These are phyloP conservation scores for Aethionema arabicum DNA, from an alignment of 345 rosid genomes.

Conservation along the genomic window DNA sequence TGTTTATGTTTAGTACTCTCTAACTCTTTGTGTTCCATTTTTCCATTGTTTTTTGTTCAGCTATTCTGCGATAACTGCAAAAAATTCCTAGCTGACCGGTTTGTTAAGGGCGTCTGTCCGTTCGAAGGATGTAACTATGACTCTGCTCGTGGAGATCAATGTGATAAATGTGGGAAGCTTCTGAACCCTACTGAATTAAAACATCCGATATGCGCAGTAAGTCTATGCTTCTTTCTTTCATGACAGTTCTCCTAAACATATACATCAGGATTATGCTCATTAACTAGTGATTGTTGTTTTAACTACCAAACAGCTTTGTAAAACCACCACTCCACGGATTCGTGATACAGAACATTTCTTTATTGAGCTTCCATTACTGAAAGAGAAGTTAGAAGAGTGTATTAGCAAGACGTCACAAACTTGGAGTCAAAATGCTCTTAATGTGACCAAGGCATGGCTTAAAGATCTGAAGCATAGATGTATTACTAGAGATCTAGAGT, in stretches of 20 bases:
- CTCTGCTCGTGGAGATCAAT: conserved; percentile 97
- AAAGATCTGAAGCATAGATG: conserved; percentile 79
- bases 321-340: conserved; percentile 53
- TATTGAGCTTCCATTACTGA: conserved; percentile 87
- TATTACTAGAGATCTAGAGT: conserved; percentile 94
- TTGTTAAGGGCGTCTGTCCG: conserved; percentile 94
- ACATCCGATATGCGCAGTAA: conserved; percentile 90
- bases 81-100: conserved; percentile 85
- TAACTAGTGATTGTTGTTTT: conserved; percentile 9
- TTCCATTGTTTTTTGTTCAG: conserved; percentile 48
- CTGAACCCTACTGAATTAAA: conserved; percentile 85
- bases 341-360: conserved; percentile 86
- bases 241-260: background rate
- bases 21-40: conserved; percentile 7
- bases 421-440: conserved; percentile 98
- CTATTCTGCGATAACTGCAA: conserved; percentile 81
- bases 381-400: conserved; percentile 70
- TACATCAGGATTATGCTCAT: conserved; percentile 9
- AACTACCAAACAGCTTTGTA: conserved; percentile 58
- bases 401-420: conserved; percentile 64
- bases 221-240: conserved; percentile 4
- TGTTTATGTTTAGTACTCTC: background rate
- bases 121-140: conserved; percentile 63
- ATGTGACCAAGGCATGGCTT: conserved; percentile 87
- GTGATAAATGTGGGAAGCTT: conserved; percentile 89